A percentile compares a stretch with the other conserved stretches of the same genome.
Evolutionary conservation across 305 asterid species (phyloP).

Genomic region (Rubia occidens): DNA sequence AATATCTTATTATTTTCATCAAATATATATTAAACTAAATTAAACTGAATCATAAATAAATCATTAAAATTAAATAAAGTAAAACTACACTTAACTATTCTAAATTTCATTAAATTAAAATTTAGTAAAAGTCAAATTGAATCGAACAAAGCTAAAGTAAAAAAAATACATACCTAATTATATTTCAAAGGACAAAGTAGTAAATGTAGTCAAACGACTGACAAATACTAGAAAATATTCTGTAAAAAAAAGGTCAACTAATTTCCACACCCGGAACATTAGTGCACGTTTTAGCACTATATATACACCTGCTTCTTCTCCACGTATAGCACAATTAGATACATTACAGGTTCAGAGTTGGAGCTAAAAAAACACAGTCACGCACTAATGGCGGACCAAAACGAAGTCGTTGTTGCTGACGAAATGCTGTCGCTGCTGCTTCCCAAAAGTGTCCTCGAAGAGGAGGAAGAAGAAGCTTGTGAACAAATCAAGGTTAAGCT

Average conservation of each 20-base stretch:
- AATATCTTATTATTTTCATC: too few species aligned
- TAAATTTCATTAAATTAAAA: too few species aligned
- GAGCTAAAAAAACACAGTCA: slow-evolving; percentile 19
- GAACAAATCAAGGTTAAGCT: slow-evolving; percentile 10
- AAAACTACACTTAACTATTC: too few species aligned
- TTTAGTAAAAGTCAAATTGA: too few species aligned
- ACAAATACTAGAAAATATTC: neutral
- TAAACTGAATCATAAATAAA: too few species aligned
- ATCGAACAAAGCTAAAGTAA: too few species aligned
- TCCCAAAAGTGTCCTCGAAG: slow-evolving; percentile 16
- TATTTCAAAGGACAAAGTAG: slow-evolving; percentile 6
- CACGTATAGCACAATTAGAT: slow-evolving; percentile 34
- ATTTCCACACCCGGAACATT: slow-evolving; percentile 1
- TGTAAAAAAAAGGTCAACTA: slow-evolving; percentile 10
- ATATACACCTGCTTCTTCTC: slow-evolving; percentile 3
- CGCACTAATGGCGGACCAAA: slow-evolving; percentile 22
- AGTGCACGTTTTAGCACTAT: neutral
- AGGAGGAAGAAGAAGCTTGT: slow-evolving; percentile 8
- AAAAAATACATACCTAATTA: too few species aligned
- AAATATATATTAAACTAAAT: too few species aligned
- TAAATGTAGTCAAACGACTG: neutral
- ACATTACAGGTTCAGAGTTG: slow-evolving; percentile 49
- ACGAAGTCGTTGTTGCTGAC: neutral
- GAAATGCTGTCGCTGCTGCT: slow-evolving; percentile 20
- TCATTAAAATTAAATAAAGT: too few species aligned